Evolutionary conservation across 2,329 filamentous ascomycete species (phyloP), one percentile per base, ranked within the genome.

Genomic region (Phyllosticta ampelicida): DNA sequence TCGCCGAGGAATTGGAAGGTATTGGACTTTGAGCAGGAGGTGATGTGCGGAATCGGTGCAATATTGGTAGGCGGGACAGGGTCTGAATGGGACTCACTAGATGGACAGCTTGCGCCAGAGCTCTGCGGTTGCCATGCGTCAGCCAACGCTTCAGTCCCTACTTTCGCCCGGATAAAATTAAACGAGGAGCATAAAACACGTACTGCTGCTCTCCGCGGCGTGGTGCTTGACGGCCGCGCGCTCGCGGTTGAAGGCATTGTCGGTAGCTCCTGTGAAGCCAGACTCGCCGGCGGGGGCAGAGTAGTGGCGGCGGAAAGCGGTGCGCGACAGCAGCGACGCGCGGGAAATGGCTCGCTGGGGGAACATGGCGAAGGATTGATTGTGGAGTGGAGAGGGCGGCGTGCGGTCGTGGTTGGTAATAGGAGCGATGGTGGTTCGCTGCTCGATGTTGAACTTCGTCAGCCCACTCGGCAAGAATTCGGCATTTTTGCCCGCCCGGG

Each of bases 51-150:
- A 11, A n/a, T 44, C 13, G 23, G 23, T 26, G 23, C 23, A 26
- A 26, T 13, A 44, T 44, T 44, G 13, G 36, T n/a, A 6, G n/a
- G 13, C 13, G 8, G 16, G 36, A 16, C 5, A 8, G n/a, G 36
- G 13, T 44, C 5, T 44, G 13, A 8, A n/a, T 55, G 20, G 36
- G 49, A 78, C 88, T 77, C 89, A 96, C 91, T 89, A 97, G 80
- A 96, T 81, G 64, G 90, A 94, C 69, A 97, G 86, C 82, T 95
- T 97, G 76, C 84, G 86, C 94, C 94, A 99, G 69, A 96, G 84
- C 69, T 90, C 92, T 96, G 71, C 58, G 36, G n/a, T 44, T 36
- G 36, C 3, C 16, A 44, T n/a, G 16, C 13, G 13, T 44, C 13
- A 44, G 36, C 36, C 36, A n/a, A n/a, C 2, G 36, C n/a, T 44